phyloP scores from a whole-genome alignment of 2,329 filamentous ascomycete species.

The Cladosporium sp. region DNA sequence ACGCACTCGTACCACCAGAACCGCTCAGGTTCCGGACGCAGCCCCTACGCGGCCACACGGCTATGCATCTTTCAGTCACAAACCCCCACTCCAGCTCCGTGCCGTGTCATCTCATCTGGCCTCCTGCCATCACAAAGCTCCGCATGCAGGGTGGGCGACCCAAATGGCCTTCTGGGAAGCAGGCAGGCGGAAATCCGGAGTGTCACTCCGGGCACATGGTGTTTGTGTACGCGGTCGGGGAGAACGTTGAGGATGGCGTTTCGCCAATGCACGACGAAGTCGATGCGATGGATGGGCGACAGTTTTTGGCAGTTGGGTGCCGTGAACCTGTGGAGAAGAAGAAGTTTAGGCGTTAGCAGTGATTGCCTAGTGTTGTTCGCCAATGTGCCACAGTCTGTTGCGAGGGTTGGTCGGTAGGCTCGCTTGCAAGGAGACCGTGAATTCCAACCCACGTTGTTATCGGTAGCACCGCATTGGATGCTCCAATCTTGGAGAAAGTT shows the following conservation, averaged over 20 bases:
- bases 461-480: background rate
- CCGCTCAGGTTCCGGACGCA: background rate
- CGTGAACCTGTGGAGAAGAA: background rate
- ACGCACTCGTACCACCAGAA: background rate
- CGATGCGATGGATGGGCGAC: background rate
- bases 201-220: background rate
- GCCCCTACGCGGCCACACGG: background rate
- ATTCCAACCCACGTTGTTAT: background rate
- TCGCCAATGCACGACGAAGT: background rate
- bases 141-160: background rate
- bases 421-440: background rate
- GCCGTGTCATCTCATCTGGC: background rate
- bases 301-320: background rate
- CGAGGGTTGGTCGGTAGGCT: background rate
- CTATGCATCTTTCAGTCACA: background rate
- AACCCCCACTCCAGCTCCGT: background rate
- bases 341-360: background rate
- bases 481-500: background rate
- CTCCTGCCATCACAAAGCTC: background rate
- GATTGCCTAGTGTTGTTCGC: background rate
- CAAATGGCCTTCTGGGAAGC: background rate
- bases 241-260: background rate
- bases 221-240: background rate
- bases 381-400: background rate
- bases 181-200: background rate